Percentiles rank a stretch among this genome's conserved stretches.
phyloP scores from a whole-genome alignment of 2,329 filamentous ascomycete genomes.

The Penicillium griseofulvum region DNA sequence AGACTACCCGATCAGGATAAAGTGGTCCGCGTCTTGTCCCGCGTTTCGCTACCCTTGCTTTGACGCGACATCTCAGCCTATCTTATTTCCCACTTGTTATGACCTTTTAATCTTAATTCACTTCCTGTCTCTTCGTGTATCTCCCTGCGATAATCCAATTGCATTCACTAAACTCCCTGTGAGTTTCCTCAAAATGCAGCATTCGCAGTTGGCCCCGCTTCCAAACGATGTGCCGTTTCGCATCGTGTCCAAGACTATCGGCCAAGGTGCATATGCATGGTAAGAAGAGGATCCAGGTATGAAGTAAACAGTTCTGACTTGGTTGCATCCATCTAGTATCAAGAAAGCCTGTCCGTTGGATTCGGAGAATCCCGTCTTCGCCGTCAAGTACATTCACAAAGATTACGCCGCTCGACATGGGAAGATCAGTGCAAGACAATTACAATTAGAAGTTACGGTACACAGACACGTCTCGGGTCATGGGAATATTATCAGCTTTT shows the following conservation, averaged over 20 bases:
- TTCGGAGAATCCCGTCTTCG: constrained; percentile 72
- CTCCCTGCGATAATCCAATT: not conserved
- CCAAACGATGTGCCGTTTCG: constrained; percentile 84
- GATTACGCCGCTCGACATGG: constrained; percentile 87
- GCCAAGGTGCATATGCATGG: constrained; percentile 96
- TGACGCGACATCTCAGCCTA: constrained; percentile 19
- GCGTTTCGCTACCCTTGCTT: constrained; percentile 24
- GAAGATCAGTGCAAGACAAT: constrained; percentile 81
- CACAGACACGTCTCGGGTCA: constrained; percentile 88
- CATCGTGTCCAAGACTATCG: constrained; percentile 93
- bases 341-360: constrained; percentile 85
- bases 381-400: constrained; percentile 98
- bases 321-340: constrained; percentile 57
- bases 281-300: constrained; percentile 41
- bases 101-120: not conserved
- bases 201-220: constrained; percentile 87
- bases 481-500: constrained; percentile 90
- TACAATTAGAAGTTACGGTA: constrained; percentile 85
- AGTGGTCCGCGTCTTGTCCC: constrained; percentile 33
- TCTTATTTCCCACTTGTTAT: constrained; percentile 13
- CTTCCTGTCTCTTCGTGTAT: constrained; percentile 8
- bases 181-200: constrained; percentile 49
- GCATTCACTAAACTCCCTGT: not conserved
- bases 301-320: not conserved
- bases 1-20: constrained; percentile 38